Conservation (phyloP, 257 asterid species). For the Primulina tabacum region DNA sequence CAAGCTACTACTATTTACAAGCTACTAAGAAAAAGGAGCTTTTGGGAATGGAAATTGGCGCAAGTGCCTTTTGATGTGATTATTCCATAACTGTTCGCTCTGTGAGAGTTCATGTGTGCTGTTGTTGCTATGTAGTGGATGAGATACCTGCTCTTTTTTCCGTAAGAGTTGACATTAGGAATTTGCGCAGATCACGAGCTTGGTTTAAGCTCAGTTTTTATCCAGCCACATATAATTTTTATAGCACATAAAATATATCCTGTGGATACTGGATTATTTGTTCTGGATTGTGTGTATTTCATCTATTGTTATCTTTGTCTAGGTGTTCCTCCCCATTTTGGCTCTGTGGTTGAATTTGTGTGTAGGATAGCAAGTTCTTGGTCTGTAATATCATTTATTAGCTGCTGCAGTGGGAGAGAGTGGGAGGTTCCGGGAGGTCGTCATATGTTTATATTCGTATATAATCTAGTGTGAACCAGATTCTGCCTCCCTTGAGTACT, state of each 20-base stretch:
- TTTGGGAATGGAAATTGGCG: background rate
- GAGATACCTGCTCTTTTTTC: background rate
- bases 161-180: background rate
- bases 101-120: background rate
- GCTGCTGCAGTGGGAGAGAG: background rate
- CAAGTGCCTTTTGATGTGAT: background rate
- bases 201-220: background rate
- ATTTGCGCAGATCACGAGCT: background rate
- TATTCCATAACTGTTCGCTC: background rate
- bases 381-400: background rate
- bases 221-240: background rate
- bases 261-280: background rate
- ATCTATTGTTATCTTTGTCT: background rate
- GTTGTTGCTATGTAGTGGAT: background rate
- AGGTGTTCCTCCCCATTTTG: background rate
- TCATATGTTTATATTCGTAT: background rate
- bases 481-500: background rate
- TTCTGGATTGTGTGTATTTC: background rate
- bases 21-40: background rate
- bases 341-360: slow-evolving; percentile 2
- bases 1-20: too few relatives aligned
- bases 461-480: background rate
- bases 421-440: background rate
- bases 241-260: background rate
- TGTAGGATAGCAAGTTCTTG: background rate